phyloP scores from a whole-genome alignment of 768 basidiomycete species.

The Phaeotremella fagi region DNA sequence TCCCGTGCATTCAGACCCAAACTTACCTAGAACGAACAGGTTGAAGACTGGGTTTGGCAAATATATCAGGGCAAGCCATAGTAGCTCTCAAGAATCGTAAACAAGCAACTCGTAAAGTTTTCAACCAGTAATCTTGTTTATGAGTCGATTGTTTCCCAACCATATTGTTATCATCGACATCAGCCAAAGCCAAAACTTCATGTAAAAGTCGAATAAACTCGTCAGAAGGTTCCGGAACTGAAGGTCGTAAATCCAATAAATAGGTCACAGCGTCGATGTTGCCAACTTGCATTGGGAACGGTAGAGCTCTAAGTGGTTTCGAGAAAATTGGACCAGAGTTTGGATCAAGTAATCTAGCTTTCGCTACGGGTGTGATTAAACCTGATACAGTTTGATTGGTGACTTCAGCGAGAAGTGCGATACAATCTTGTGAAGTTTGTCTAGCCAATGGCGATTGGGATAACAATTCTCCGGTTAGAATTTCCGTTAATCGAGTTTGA shows the following conservation, averaged over 20 bases:
- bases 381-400: slow-evolving; percentile 68
- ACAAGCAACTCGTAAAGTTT: slow-evolving; percentile 86
- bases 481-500: slow-evolving; percentile 67
- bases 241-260: slow-evolving; percentile 81
- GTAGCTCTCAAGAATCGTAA: slow-evolving; percentile 89
- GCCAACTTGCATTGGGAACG: slow-evolving; percentile 91
- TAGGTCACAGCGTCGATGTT: slow-evolving; percentile 97
- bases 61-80: slow-evolving; percentile 91
- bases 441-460: slow-evolving; percentile 81
- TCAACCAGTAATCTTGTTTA: slow-evolving; percentile 73
- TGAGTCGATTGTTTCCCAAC: slow-evolving; percentile 68
- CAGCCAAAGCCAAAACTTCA: slow-evolving; percentile 89
- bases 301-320: slow-evolving; percentile 92
- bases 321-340: slow-evolving; percentile 63
- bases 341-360: slow-evolving; percentile 77
- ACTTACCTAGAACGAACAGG: slow-evolving; percentile 77
- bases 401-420: slow-evolving; percentile 69
- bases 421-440: slow-evolving; percentile 72
- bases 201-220: slow-evolving; percentile 85
- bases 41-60: slow-evolving; percentile 56
- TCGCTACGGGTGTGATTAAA: slow-evolving; percentile 65
- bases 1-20: background rate
- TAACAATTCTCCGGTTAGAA: slow-evolving; percentile 75
- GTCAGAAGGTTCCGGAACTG: slow-evolving; percentile 84
- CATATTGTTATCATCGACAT: slow-evolving; percentile 85